Base-by-base conservation (phyloP, 1,139 yeast species). In the Wickerhamomyces sp. region DNA sequence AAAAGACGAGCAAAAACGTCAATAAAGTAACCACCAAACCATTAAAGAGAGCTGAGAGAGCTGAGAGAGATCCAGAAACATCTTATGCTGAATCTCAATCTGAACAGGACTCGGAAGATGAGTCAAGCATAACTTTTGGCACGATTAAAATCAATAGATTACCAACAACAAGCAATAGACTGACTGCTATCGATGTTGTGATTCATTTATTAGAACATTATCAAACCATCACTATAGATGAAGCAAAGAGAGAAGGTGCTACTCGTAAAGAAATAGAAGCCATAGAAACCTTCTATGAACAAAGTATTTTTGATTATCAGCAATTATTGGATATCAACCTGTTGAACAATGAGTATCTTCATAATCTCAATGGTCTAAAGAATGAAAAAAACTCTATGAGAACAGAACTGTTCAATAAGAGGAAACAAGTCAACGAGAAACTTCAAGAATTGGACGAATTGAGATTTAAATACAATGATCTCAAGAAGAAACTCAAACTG, bases 381-480 rank as follows among this genome's bases (percentile, higher is more conserved):
- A 52, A 53, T 32, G 55, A 59, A 33, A 77, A 77, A 49, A 65
- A 67, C 37, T 64, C 63, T 3, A 46, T 67, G 17, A 54, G 83
- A 42, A 42, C 51, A n/a, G 53, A 61, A 34, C 68, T 76, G 2
- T 66, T 63, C 43, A 63, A 68, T 10, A 47, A 68, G 9, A 58
- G 72, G 36, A 55, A 64, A 31, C 59, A 64, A 12, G 74, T 74
- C 40, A 58, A 63, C 17, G 44, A 49, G 5, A 66, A 73, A 18
- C 31, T 41, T 28, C 38, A 40, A n/a, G 72, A 71, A 5, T 58
- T 67, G 26, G 73, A 70, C 45, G 46, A 56, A 25, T 43, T 70
- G 18, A 59, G 82, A 40, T 33, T 46, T 1, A 55, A 58, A 4
- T 67, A 64, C 47, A 56, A 56, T 18, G 25, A 35, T 15, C 31